These are phyloP conservation scores for Chaetoscypha palmicola DNA, from an alignment of 2,329 filamentous ascomycete species.

Conservation along the genomic window DNA sequence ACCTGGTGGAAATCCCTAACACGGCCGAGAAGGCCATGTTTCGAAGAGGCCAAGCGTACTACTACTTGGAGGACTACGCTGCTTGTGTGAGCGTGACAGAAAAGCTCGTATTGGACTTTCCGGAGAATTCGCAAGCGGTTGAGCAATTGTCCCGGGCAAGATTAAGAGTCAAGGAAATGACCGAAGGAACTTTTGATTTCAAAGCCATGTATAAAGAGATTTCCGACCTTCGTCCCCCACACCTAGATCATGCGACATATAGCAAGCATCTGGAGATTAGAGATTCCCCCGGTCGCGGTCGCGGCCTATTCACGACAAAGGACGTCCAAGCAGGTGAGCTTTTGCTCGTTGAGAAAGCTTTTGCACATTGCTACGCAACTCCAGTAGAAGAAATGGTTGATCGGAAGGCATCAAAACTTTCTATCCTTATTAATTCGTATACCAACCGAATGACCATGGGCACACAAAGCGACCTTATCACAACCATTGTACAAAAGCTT, in stretches of 20 bases:
- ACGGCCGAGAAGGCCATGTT: constrained; percentile 32
- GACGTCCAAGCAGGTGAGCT: constrained; percentile 43
- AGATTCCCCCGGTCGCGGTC: constrained; percentile 35
- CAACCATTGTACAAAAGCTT: constrained; percentile 39
- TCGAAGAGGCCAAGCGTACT: constrained; percentile 32
- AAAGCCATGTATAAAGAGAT: constrained; percentile 32
- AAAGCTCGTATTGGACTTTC: constrained; percentile 25
- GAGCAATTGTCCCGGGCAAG: constrained; percentile 29
- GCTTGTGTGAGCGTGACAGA: constrained; percentile 27
- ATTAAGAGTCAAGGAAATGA: constrained; percentile 34
- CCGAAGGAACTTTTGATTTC: constrained; percentile 36
- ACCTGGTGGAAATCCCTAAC: neutral
- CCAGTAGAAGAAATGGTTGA: constrained; percentile 18
- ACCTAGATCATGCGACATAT: constrained; percentile 43
- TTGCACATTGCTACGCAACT: constrained; percentile 34
- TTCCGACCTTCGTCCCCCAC: constrained; percentile 30
- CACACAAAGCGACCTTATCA: constrained; percentile 37
- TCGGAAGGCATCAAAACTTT: constrained; percentile 10
- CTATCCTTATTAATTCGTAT: constrained; percentile 34
- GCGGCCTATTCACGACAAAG: constrained; percentile 44
- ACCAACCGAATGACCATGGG: constrained; percentile 32
- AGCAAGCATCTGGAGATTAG: constrained; percentile 36
- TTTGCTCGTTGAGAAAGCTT: constrained; percentile 50
- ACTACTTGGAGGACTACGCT: constrained; percentile 29
- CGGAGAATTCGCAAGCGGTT: constrained; percentile 26